Base-by-base conservation (phyloP, 2,329 filamentous ascomycete genomes). In the Cucurbitaria berberidis region DNA sequence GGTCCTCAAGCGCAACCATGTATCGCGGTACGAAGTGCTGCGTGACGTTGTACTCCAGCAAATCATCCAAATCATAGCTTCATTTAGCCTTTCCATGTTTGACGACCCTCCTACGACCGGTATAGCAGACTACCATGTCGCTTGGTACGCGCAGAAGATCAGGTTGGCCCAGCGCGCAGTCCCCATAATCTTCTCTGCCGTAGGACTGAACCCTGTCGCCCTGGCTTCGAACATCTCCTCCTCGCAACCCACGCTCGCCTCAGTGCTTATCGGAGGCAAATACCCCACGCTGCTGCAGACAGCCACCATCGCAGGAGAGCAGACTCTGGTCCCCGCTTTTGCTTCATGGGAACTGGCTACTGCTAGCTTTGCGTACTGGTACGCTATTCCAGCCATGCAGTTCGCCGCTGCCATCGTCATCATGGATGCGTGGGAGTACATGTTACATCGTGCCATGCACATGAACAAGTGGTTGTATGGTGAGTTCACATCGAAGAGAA, bases 381-480 rank as follows among this genome's bases (percentile, higher is more conserved):
- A 86, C 57, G 72, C 88, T 34, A 82, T 98, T 57, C 95, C 95
- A 0, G 82, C 80, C 3, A 49, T 93, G 43, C 93, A 98, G 74
- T 90, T 96, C 70, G 78, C 84, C 52, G 69, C 90, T 44, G 95
- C 88, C 21, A 84, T 93, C 55, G 78, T 85, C 60, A 81, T 96
- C 61, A 84, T 98, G 64, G 95, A 99, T 77, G 95, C 92, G 39
- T 99, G 95, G 95, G 93, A 99, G 74, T 99, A 99, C 79, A 96
- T 97, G 78, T 83, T 93, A 67, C 95, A 99, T 77, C 91, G 95
- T 34, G 85, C 89, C 52, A 99, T 99, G 95, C 95, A 99, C 78
- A 83, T 95, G 80, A 97, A 98, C 80, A 93, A 90, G 76, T 98
- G 91, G 90, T 84, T 99, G 65, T 98, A 98, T 81, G 89, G 91